These are phyloP conservation scores for Candida tallmaniae DNA, from an alignment of 805 yeast species.

Conservation along the genomic window DNA sequence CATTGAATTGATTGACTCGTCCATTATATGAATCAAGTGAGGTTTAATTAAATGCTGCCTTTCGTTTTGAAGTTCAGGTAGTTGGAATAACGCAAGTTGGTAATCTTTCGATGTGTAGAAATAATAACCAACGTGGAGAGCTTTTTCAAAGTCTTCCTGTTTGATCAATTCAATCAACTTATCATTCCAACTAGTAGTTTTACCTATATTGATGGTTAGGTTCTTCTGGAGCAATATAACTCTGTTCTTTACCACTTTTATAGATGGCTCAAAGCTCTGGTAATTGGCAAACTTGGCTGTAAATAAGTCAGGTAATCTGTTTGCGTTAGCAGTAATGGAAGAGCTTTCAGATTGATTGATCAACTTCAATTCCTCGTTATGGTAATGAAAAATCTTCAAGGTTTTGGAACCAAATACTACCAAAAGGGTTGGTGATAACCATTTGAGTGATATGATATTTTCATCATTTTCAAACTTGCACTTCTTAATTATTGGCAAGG, in stretches of 20 bases:
- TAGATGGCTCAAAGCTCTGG: not conserved
- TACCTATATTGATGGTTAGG: slow-evolving; percentile 46
- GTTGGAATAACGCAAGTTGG: slow-evolving; percentile 49
- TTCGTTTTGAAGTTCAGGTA: slow-evolving; percentile 43
- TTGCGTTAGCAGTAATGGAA: too few species aligned
- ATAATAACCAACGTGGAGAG: slow-evolving; percentile 50
- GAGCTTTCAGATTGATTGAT: too few species aligned
- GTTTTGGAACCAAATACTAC: slow-evolving; percentile 12
- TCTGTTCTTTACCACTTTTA: slow-evolving; percentile 9
- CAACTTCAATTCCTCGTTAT: not conserved
- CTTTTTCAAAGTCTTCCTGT: slow-evolving; percentile 46
- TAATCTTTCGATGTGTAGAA: slow-evolving; percentile 48
- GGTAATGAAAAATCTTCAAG: not conserved
- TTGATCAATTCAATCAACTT: slow-evolving; percentile 45
- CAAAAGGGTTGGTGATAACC: slow-evolving; percentile 40
- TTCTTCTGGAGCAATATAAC: slow-evolving; percentile 2
- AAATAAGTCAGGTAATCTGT: not conserved
- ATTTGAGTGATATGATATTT: slow-evolving; percentile 47
- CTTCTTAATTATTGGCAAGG: slow-evolving; percentile 13
- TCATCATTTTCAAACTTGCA: slow-evolving; percentile 10
- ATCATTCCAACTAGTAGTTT: slow-evolving; percentile 68
- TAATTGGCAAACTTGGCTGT: not conserved
- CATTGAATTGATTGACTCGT: slow-evolving; percentile 45
- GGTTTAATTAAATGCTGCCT: slow-evolving; percentile 49
- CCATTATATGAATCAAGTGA: slow-evolving; percentile 54